Conservation (phyloP, 2,329 filamentous ascomycete genomes). For the Xenoacremonium recifei region DNA sequence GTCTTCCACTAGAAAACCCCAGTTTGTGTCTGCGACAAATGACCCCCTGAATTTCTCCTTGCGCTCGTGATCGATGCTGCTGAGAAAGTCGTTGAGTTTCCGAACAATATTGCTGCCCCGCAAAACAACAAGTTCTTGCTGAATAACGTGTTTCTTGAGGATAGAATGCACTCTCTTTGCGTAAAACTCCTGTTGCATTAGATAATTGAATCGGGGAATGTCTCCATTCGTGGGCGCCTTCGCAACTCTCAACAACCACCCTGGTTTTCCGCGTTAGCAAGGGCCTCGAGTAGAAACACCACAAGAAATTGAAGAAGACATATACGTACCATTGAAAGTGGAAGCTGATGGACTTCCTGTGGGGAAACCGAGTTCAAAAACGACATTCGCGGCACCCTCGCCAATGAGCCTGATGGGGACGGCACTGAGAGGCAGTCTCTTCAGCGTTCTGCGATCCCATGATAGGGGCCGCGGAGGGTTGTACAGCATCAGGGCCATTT, state of each 20-base stretch:
- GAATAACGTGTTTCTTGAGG: slow-evolving; percentile 33
- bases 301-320: slow-evolving; percentile 7
- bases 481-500: slow-evolving; percentile 27
- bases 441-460: slow-evolving; percentile 26
- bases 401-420: slow-evolving; percentile 44
- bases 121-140: slow-evolving; percentile 38
- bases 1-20: slow-evolving; percentile 71
- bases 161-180: slow-evolving; percentile 32
- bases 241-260: slow-evolving; percentile 37
- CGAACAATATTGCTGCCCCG: slow-evolving; percentile 35
- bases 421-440: slow-evolving; percentile 32
- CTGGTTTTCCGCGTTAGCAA: slow-evolving; percentile 23
- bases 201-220: slow-evolving; percentile 35
- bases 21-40: slow-evolving; percentile 53
- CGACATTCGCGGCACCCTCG: slow-evolving; percentile 76
- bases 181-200: slow-evolving; percentile 37
- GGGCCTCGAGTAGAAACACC: slow-evolving; percentile 1
- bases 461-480: slow-evolving; percentile 21
- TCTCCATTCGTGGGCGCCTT: slow-evolving; percentile 32
- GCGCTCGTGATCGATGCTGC: slow-evolving; percentile 43
- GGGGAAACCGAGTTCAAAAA: slow-evolving; percentile 59
- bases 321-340: slow-evolving; percentile 35
- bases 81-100: slow-evolving; percentile 53
- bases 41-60: slow-evolving; percentile 47
- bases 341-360: slow-evolving; percentile 28